Base-by-base conservation (phyloP, 169 alveolate species). In the Theileria annulata region DNA sequence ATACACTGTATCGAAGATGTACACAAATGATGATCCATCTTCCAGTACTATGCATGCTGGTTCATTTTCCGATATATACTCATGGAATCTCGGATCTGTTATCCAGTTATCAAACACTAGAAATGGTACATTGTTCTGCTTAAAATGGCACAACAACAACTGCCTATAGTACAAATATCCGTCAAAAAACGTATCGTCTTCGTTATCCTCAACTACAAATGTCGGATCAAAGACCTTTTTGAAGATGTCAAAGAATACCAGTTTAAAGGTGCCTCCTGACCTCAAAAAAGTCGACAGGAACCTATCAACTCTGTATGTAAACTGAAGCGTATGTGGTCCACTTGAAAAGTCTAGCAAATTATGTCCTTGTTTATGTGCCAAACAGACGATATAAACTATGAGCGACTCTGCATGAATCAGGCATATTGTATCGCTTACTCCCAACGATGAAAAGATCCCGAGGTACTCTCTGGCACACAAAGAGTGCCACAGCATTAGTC, bases 11-110 rank as follows among this genome's bases (percentile, higher is more conserved):
- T 78, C 72, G 70, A 81, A 74, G 54, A 78, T 60, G 82, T 90
- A 90, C 21, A 84, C 75, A 75, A 90, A 90, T 48, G 94, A 90
- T 17, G 94, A 90, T 37, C 94, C 91, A 21, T 90, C 94, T 30
- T 90, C 94, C 21, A 90, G 77, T 71, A 90, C 48, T 71, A 90
- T 82, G 75, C 88, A 90, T 25, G 91, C 47, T 8, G 94, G 94
- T 56, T 90, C 90, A 42, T 79, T 83, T 56, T 83, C 75, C 33
- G 70, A 67, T 17, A 90, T 28, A 64, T 86, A 87, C 25, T 70
- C 31, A 33, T 79, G 54, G 85, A 87, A 90, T 23, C 75, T 71
- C 13, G 42, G 13, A 31, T 90, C 94, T 62, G 68, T 75, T 47
- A 76, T 81, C 94, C 94, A 90, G 35, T 90, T 86, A 31, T 81